A percentile compares a stretch with the other conserved stretches of the same genome.
phyloP scores from a whole-genome alignment of 768 basidiomycete species.

The Pisolithus marmoratus region DNA sequence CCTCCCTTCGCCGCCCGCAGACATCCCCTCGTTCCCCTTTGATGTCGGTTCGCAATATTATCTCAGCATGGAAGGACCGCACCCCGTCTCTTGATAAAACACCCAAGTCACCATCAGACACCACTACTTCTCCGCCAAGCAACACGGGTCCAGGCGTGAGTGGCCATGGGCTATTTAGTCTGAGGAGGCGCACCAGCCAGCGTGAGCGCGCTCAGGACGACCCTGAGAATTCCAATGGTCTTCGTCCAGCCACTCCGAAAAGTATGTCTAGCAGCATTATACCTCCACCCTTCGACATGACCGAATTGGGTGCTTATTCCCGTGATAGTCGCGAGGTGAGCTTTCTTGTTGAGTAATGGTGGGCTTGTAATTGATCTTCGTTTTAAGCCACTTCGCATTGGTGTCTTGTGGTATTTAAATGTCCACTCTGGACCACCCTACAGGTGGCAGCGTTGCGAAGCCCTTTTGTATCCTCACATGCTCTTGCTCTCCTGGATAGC shows the following conservation, averaged over 20 bases:
- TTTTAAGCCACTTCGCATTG: conserved; percentile 77
- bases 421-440: conserved; percentile 80
- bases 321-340: conserved; percentile 41
- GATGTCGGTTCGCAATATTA: conserved; percentile 71
- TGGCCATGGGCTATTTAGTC: conserved; percentile 30
- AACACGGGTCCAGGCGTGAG: conserved; percentile 10
- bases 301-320: conserved; percentile 39
- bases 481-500: conserved; percentile 85
- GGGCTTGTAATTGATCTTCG: conserved; percentile 8
- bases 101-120: conserved; percentile 33
- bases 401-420: conserved; percentile 87
- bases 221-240: conserved; percentile 8
- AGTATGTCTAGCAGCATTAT: conserved; percentile 29
- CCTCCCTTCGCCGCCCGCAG: conserved; percentile 57
- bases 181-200: conserved; percentile 22
- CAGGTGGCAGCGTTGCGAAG: conserved; percentile 78
- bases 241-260: conserved; percentile 20
- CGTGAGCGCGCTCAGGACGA: conserved; percentile 4
- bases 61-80: conserved; percentile 76
- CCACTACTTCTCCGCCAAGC: conserved; percentile 33
- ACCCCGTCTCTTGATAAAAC: conserved; percentile 40
- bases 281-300: conserved; percentile 43
- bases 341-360: not conserved
- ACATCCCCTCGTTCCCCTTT: conserved; percentile 66
- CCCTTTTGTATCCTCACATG: conserved; percentile 76